These are phyloP conservation scores for Areca catechu DNA, from an alignment of 176 grass and related monocot species.

Conservation along the genomic window DNA sequence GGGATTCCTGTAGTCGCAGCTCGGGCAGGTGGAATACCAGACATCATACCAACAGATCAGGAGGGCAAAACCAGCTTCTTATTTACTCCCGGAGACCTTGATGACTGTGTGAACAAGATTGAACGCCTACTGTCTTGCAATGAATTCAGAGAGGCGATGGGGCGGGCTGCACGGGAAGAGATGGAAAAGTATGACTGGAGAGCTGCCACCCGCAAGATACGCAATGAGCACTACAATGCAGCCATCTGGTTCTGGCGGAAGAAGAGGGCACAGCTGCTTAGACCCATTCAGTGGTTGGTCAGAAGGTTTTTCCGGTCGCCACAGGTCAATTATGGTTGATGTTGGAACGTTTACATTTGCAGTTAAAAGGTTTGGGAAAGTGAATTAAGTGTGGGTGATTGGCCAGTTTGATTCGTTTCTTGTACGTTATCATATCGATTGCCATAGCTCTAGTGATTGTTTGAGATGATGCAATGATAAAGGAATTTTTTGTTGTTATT, in stretches of 20 bases:
- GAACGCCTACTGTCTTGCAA: conserved; percentile 40
- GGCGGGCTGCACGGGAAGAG: conserved; percentile 52
- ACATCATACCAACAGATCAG: conserved; percentile 77
- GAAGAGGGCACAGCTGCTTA: conserved; percentile 46
- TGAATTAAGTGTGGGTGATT: too few species aligned
- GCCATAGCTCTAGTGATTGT: too few species aligned
- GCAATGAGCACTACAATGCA: conserved; percentile 75
- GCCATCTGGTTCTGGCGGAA: conserved; percentile 88
- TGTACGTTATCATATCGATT: too few species aligned
- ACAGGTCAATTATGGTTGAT: conserved; percentile 18
- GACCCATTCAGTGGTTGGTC: conserved; percentile 51
- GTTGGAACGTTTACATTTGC: too few species aligned
- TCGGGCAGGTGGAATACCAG: conserved; percentile 84
- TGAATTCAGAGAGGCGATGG: conserved; percentile 53
- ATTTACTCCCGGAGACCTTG: conserved; percentile 70
- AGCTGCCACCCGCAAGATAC: conserved; percentile 59
- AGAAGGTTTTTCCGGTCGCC: conserved; percentile 16
- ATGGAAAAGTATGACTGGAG: conserved; percentile 87
- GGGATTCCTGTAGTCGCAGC: conserved; percentile 78
- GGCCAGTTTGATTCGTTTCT: too few species aligned
- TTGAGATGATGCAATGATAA: too few species aligned
- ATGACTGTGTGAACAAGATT: conserved; percentile 74
- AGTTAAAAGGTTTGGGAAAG: too few species aligned
- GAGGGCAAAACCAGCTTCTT: conserved; percentile 82
- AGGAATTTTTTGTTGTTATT: too few species aligned